Evolutionary conservation across 2,329 filamentous ascomycete genomes (phyloP).

Genomic region (Claviceps purpurea): DNA sequence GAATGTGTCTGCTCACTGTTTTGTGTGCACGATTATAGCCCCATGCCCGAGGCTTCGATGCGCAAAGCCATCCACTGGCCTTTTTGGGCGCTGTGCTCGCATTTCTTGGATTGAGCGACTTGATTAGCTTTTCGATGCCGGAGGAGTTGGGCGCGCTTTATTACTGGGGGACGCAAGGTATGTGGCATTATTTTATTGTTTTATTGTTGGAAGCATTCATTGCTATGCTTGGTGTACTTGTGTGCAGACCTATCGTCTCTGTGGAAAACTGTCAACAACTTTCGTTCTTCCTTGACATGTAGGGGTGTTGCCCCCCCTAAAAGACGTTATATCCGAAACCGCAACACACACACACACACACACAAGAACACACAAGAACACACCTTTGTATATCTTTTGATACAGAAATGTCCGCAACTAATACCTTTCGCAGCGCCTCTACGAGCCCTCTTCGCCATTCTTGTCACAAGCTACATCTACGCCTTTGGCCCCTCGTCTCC

Average conservation of each 20-base stretch:
- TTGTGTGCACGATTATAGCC: conserved; percentile 31
- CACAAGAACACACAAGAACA: conserved; percentile 15
- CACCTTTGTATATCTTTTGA: not conserved
- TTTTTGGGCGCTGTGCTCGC: conserved; percentile 58
- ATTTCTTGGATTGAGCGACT: conserved; percentile 46
- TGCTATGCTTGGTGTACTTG: too few species aligned
- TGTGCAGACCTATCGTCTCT: too few species aligned
- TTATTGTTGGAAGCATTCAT: too few species aligned
- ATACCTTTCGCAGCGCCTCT: conserved; percentile 35
- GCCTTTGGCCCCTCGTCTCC: conserved; percentile 40
- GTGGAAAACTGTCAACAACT: too few species aligned
- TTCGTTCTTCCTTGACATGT: too few species aligned
- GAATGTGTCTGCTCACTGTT: too few species aligned
- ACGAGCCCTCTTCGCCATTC: conserved; percentile 51
- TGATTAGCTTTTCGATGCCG: conserved; percentile 53
- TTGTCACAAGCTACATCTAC: conserved; percentile 50
- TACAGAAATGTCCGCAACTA: not conserved
- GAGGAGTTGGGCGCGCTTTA: conserved; percentile 50
- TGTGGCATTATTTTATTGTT: conserved; percentile 10
- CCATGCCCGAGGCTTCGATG: conserved; percentile 51
- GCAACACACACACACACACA: too few species aligned
- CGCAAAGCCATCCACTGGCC: conserved; percentile 56
- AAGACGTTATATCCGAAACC: not conserved
- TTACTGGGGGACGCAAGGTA: conserved; percentile 55
- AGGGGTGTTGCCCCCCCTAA: too few species aligned